Evolutionary conservation across 805 yeast species (phyloP).

Genomic region (Candida boidinii): DNA sequence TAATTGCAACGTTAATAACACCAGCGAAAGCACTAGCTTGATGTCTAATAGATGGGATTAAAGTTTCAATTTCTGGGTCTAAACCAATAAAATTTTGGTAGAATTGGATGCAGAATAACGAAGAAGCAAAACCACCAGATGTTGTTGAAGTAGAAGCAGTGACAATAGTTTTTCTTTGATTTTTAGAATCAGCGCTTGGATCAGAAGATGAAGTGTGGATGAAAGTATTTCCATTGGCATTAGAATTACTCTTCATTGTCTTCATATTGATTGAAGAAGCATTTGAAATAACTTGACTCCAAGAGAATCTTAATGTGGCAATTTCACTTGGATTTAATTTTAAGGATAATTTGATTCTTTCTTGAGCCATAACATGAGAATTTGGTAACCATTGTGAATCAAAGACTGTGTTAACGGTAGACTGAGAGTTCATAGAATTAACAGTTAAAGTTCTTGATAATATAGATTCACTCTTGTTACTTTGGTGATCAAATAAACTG

Average conservation of each 20-base stretch:
- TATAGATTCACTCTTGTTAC: slow-evolving; percentile 7
- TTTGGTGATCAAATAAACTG: too few relatives aligned
- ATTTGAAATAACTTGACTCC: slow-evolving; percentile 30
- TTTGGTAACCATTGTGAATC: slow-evolving; percentile 27
- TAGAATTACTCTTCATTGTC: not conserved
- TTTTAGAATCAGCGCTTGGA: not conserved
- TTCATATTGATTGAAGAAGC: slow-evolving; percentile 2
- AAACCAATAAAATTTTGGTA: slow-evolving; percentile 58
- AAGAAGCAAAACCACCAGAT: slow-evolving; percentile 35
- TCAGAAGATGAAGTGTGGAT: not conserved
- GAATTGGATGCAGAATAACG: slow-evolving; percentile 68
- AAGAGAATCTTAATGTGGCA: slow-evolving; percentile 35
- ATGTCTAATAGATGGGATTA: slow-evolving; percentile 69
- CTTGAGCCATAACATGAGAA: slow-evolving; percentile 18
- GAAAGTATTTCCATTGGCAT: too few relatives aligned
- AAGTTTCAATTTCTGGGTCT: slow-evolving; percentile 50
- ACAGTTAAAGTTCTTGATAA: slow-evolving; percentile 17
- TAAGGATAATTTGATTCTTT: slow-evolving; percentile 14
- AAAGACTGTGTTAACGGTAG: slow-evolving; percentile 18
- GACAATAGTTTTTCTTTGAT: slow-evolving; percentile 4
- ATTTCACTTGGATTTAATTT: slow-evolving; percentile 29
- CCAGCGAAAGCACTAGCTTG: slow-evolving; percentile 81
- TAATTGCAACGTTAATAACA: slow-evolving; percentile 59
- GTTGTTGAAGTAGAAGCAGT: slow-evolving; percentile 6
- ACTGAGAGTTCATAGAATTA: slow-evolving; percentile 17